Conservation (phyloP, 345 rosid genomes). For the Noccaea caerulescens region DNA sequence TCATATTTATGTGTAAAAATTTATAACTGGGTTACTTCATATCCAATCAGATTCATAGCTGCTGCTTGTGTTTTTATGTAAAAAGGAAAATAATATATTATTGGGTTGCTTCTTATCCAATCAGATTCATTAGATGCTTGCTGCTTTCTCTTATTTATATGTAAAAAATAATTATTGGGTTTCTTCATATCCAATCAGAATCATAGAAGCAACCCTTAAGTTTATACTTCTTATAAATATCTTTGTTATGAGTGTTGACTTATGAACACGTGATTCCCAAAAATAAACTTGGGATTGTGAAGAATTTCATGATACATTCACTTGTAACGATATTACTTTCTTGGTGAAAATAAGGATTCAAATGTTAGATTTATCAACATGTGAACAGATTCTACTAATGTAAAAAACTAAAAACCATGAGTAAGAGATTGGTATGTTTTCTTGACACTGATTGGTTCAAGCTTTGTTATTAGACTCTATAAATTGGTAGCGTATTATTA, state of each 20-base stretch:
- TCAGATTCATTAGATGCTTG: conserved; percentile 2
- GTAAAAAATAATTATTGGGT: not conserved
- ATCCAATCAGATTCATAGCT: not conserved
- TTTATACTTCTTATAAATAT: conserved; percentile 10
- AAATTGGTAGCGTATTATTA: not conserved
- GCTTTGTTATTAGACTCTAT: not conserved
- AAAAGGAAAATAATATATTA: not conserved
- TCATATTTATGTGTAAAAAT: conserved; percentile 23
- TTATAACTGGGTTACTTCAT: conserved; percentile 1
- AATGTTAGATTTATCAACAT: not conserved
- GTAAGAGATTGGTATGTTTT: not conserved
- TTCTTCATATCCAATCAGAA: conserved; percentile 14
- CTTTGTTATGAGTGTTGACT: no score
- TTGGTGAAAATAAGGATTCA: not conserved
- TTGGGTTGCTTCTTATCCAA: conserved; percentile 1
- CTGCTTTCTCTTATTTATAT: conserved; percentile 1
- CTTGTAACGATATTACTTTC: not conserved
- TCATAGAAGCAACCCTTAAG: not conserved
- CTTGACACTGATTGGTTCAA: no score
- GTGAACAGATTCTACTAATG: not conserved
- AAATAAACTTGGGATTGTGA: not conserved
- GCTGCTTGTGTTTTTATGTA: conserved; percentile 17
- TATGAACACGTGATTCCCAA: no score
- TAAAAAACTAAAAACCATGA: not conserved
- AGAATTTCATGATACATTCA: not conserved